Base-by-base conservation (phyloP, 306 rosid genomes). In the Prunus davidiana region DNA sequence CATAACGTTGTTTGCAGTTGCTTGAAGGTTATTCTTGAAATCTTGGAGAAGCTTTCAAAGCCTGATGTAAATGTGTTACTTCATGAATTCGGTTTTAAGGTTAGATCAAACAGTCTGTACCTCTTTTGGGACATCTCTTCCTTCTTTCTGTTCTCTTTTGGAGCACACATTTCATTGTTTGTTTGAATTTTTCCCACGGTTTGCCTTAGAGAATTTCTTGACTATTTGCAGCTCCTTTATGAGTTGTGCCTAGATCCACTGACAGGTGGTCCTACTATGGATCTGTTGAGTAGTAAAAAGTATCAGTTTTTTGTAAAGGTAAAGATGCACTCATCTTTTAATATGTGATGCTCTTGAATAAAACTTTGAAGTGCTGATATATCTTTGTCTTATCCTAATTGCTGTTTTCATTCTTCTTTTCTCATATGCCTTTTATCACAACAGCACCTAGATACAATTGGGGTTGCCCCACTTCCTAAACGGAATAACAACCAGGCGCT, bases 51-150 rank as follows among this genome's bases (percentile, higher is more conserved):
- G 83, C 97, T 90, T 78, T 84, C 78, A 77, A 95, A 90, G 86
- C 92, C 93, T 13, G 96, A 88, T 83, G 90, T 85, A 56, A 95
- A 92, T 90, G 82, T 90, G 56, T 80, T 92, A 43, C 92, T 95
- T 89, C 94, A 89, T 79, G 98, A 95, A 71, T 95, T 95, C 80
- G 88, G 98, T 79, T 89, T 95, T 87, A 95, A 95, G 98, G 98
- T 95, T 63, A 78, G 95, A 77, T 66, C 24, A 76, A 52, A 55
- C 28, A 14, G 28, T 68, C 64, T 27, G 32, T 46, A 64, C 56
- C 22, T 32, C 54, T 22, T 18, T 20, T 20, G 54, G 50, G 49
- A 72, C 22, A 16, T 52, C 60, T 50, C 45, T 41, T 65, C 60
- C 19, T 28, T 72, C 41, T 45, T 80, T 69, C 73, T 28, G 22